A percentile compares a stretch with the other conserved stretches of the same genome.
Conservation (phyloP, 2,329 filamentous ascomycete species). For the Madurella fahalii region DNA sequence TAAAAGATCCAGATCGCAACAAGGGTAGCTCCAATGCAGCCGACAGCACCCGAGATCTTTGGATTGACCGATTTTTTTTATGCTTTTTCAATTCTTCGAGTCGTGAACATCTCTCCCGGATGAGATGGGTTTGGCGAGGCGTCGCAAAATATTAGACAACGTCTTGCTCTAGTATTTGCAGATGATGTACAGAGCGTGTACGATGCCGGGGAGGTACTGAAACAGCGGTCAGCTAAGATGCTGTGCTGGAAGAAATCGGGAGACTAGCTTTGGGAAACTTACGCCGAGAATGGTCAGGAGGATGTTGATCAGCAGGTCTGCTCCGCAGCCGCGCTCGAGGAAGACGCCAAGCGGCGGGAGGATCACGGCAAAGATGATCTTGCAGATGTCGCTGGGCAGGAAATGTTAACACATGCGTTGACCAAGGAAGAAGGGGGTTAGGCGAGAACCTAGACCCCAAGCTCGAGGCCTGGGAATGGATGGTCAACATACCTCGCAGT, state of each 20-base stretch:
- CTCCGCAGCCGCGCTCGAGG: slow-evolving; percentile 85
- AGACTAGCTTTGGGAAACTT: slow-evolving; percentile 26
- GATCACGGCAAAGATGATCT: slow-evolving; percentile 80
- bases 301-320: slow-evolving; percentile 89
- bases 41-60: background rate
- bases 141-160: too few relatives aligned
- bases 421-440: too few relatives aligned
- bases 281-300: slow-evolving; percentile 69
- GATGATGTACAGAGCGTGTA: slow-evolving; percentile 92
- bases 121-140: background rate
- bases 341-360: slow-evolving; percentile 89
- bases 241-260: background rate
- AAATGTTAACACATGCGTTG: slow-evolving; percentile 1
- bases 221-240: slow-evolving; percentile 30
- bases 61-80: background rate
- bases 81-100: background rate
- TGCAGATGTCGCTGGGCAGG: slow-evolving; percentile 50
- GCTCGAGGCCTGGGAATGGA: background rate
- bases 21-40: background rate
- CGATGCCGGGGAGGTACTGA: slow-evolving; percentile 70
- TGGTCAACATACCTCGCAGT: slow-evolving; percentile 47
- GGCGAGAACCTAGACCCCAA: background rate
- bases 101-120: background rate
- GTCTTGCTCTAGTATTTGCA: slow-evolving; percentile 67
- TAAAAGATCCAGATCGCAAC: background rate